Base-by-base conservation (phyloP, 305 asterid species). In the Solanum hybrid region DNA sequence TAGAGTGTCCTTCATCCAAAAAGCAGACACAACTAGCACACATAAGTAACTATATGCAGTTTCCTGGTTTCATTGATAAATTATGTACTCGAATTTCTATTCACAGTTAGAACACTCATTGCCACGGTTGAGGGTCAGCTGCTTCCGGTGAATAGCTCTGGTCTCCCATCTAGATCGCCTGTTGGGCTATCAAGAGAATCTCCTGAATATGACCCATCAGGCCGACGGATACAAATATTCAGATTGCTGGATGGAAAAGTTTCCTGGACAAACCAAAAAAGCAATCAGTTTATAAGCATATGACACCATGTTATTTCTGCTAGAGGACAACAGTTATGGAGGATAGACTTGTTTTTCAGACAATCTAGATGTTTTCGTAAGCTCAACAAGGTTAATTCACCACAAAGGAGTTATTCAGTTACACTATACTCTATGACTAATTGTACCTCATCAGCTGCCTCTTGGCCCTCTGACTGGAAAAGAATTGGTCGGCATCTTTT, bases 401-500 rank as follows among this genome's bases (percentile, higher is more conserved):
- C 86, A 42, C 26, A 42, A 40, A 1, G 71, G 69, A 26, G 86
- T 40, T 81, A 2, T 14, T 81, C 73, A 31, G 29, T 29, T 82
- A 82, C 60, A 85, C 88, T 85, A 12, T 51, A 45, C 31, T 51
- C 11, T 82, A 76, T 27, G 45, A 31, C 88, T 56, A 22, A 79
- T 78, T 80, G 77, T 93, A 96, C 99, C 98, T 93, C 93, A 90
- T 96, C 97, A 79, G 81, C 90, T 51, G 91, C 35, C 71, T 91
- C 97, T 92, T 95, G 97, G 87, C 95, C 96, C 93, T 95, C 99
- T 9, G 96, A 95, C 86, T 91, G 96, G 91, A 98, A 95, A 32
- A 98, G 91, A 88, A 98, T 96, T 17, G 99, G 99, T 14, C 99
- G 92, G 90, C 99, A 98, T 34, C 98, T 91, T 92, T 95, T 98